These are phyloP conservation scores for Boeremia lycopersici DNA, from an alignment of 2,329 filamentous ascomycete genomes.

Conservation along the genomic window DNA sequence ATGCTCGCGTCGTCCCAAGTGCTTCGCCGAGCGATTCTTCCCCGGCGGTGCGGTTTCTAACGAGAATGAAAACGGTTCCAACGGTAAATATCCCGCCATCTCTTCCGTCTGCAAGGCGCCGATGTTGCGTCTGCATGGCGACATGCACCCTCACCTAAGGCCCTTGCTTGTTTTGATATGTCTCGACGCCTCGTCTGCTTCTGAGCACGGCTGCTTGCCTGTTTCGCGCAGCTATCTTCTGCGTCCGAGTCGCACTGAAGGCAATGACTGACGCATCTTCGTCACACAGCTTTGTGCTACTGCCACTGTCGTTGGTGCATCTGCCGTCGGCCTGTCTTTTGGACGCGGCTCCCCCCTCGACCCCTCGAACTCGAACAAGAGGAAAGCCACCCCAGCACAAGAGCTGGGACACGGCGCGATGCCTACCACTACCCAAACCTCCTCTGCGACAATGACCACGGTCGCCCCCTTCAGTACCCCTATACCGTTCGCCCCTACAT, in stretches of 20 bases:
- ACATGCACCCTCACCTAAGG: slow-evolving; percentile 14
- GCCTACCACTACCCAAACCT: slow-evolving; percentile 36
- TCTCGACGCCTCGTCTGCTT: slow-evolving; percentile 27
- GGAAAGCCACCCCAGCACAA: slow-evolving; percentile 46
- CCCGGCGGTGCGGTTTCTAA: slow-evolving; percentile 44
- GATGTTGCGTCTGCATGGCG: slow-evolving; percentile 14
- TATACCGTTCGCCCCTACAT: slow-evolving; percentile 30
- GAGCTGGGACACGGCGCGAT: slow-evolving; percentile 36
- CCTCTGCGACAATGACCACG: slow-evolving; percentile 30
- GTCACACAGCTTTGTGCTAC: slow-evolving; percentile 65
- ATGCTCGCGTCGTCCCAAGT: slow-evolving; percentile 49
- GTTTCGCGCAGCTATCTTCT: slow-evolving; percentile 32
- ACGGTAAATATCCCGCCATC: slow-evolving; percentile 46
- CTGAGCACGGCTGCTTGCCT: slow-evolving; percentile 32
- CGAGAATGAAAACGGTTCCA: slow-evolving; percentile 55
- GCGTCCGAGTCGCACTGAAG: slow-evolving; percentile 30
- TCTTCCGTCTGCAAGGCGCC: slow-evolving; percentile 20
- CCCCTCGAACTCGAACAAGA: slow-evolving; percentile 39
- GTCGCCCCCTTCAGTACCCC: slow-evolving; percentile 32
- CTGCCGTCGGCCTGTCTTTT: slow-evolving; percentile 63
- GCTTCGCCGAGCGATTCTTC: slow-evolving; percentile 46
- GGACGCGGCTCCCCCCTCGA: slow-evolving; percentile 56
- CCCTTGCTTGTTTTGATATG: slow-evolving; percentile 42
- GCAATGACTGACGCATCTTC: slow-evolving; percentile 46
- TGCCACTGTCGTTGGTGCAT: slow-evolving; percentile 65